phyloP scores from a whole-genome alignment of 1,139 yeast species.

The Debaryomyces coudertii region DNA sequence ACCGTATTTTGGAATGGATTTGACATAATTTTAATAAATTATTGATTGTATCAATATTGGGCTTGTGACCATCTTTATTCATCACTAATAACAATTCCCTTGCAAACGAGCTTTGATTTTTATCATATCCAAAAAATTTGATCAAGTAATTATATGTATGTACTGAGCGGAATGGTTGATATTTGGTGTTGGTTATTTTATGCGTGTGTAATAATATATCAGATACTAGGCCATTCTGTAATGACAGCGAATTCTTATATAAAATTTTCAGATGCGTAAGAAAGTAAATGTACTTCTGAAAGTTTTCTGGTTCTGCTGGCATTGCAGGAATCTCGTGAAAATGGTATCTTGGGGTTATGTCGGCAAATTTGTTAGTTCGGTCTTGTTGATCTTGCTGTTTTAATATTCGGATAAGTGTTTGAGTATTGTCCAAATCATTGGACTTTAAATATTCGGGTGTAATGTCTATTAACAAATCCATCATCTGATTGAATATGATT shows the following conservation, averaged over 20 bases:
- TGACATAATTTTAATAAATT: conserved; percentile 35
- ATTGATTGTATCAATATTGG: conserved; percentile 46
- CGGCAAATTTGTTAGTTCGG: conserved; percentile 14
- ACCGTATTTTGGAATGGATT: conserved; percentile 39
- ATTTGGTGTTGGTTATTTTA: conserved; percentile 33
- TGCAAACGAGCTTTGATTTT: conserved; percentile 48
- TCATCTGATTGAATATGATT: conserved; percentile 33
- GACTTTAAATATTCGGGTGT: conserved; percentile 35
- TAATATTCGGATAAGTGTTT: conserved; percentile 17
- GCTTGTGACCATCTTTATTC: conserved; percentile 47
- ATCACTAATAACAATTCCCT: conserved; percentile 44
- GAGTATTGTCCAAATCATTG: conserved; percentile 13
- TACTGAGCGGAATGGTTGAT: conserved; percentile 35
- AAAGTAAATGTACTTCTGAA: conserved; percentile 40
- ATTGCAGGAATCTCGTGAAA: conserved; percentile 41
- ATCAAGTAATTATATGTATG: conserved; percentile 47
- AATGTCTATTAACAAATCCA: conserved; percentile 33
- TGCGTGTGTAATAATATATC: conserved; percentile 46
- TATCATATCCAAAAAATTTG: conserved; percentile 45
- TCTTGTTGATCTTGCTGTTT: conserved; percentile 18
- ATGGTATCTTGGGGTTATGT: conserved; percentile 24
- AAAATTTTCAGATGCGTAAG: conserved; percentile 39
- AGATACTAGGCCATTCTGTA: conserved; percentile 41
- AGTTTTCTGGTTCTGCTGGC: conserved; percentile 35
- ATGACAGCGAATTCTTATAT: conserved; percentile 41